Conservation (phyloP, 306 rosid species). For the Vigna nakashimae region DNA sequence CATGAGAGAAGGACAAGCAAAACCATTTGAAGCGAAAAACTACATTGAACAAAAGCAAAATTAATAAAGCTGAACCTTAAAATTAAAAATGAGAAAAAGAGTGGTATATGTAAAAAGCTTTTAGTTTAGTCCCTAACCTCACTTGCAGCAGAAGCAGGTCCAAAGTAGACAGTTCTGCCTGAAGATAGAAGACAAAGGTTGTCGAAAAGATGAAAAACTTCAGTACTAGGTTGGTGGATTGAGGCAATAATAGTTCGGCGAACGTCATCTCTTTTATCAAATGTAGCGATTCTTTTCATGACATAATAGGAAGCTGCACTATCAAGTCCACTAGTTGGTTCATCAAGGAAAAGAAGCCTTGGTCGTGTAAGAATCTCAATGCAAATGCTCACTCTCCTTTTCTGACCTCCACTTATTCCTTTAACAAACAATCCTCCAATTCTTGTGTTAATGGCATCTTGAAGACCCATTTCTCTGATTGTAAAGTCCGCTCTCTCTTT, state of each 20-base stretch:
- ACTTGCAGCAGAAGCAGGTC: conserved; percentile 69
- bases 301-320: conserved; percentile 85
- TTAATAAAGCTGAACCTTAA: not conserved
- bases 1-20: conserved; percentile 70
- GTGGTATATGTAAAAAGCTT: not conserved
- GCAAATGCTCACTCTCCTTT: conserved; percentile 56
- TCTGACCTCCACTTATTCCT: conserved; percentile 62
- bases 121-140: conserved; percentile 47
- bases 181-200: conserved; percentile 72
- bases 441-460: conserved; percentile 56
- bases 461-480: conserved; percentile 59
- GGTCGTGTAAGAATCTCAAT: conserved; percentile 62
- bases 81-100: not conserved
- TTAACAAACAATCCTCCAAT: conserved; percentile 59
- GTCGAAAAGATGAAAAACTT: conserved; percentile 73
- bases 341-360: conserved; percentile 57
- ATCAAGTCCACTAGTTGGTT: conserved; percentile 70
- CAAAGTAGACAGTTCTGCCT: conserved; percentile 72
- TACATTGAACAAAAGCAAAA: conserved; percentile 29
- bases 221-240: conserved; percentile 76
- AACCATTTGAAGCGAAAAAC: conserved; percentile 75
- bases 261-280: conserved; percentile 44
- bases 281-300: conserved; percentile 64
- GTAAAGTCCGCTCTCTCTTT: conserved; percentile 54
- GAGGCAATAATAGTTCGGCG: conserved; percentile 64